Base-by-base conservation (phyloP, 2,329 filamentous ascomycete species). In the Hypoxylon sp. region DNA sequence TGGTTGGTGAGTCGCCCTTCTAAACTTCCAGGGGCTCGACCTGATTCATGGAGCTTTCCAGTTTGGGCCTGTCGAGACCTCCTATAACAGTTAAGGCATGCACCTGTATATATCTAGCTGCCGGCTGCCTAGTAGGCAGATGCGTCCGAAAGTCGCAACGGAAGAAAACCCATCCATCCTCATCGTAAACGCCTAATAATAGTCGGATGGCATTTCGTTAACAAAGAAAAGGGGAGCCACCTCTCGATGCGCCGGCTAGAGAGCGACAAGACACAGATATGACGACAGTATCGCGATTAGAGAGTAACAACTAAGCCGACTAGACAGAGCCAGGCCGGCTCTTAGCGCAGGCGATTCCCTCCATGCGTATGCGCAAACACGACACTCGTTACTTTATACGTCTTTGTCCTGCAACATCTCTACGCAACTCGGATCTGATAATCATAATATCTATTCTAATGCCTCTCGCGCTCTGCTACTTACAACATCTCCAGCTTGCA, bases 241-340 rank as follows among this genome's bases (percentile, higher is more conserved):
- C 27, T 55, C 45, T 42, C 15, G 6, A 31, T 47, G 31, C 47
- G 45, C 37, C 35, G 23, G 20, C 41, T 23, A 24, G 26, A 29
- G 47, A 50, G 20, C 46, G 35, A 8, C 15, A 35, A 49, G 35
- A 8, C 15, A 35, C 15, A 23, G 42, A 31, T 41, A 62, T 60
- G 60, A 63, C 56, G 60, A 63, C 60, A 57, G 31, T 40, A 48
- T 57, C 48, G 35, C 35, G 45, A 50, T 56, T 42, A 53, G 48
- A 43, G 3, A 27, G 55, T 58, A 49, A 45, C 18, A 43, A 26
- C 46, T 46, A 29, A n/a, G n/a, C 23, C 4, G 26, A 21, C 38
- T 23, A 21, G 17, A 13, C 4, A 21, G 23, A 26, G 10, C 24
- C 23, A 18, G 23, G 6, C 5, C 8, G 3, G 18, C 41, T 18